Evolutionary conservation across 2,329 filamentous ascomycete species (phyloP).

Genomic region (Coleophoma crateriformis): DNA sequence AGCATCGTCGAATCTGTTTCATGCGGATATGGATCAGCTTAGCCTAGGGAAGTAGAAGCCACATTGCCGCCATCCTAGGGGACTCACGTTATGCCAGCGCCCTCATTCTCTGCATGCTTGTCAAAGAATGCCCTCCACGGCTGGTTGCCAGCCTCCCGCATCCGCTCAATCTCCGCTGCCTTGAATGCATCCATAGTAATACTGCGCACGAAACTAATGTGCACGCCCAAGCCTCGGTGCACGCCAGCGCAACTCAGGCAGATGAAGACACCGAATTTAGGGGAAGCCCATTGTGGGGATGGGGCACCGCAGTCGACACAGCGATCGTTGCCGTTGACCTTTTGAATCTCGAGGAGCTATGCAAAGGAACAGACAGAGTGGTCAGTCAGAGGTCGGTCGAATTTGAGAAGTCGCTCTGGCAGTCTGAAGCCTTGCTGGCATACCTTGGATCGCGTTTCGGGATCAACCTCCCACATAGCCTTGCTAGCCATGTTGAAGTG

Average conservation of each 20-base stretch:
- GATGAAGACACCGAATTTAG: conserved; percentile 98
- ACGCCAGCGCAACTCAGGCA: conserved; percentile 93
- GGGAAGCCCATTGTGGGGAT: conserved; percentile 95
- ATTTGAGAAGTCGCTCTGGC: too few species aligned
- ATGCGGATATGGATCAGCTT: conserved; percentile 3
- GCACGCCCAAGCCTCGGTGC: conserved; percentile 89
- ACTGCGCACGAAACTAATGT: conserved; percentile 96
- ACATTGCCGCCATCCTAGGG: background rate
- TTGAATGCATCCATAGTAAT: conserved; percentile 99
- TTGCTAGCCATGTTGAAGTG: conserved; percentile 53
- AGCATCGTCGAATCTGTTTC: conserved; percentile 61
- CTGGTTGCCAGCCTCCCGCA: conserved; percentile 88
- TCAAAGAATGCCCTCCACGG: conserved; percentile 87
- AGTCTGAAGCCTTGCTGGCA: conserved; percentile 7
- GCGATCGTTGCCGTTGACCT: conserved; percentile 78
- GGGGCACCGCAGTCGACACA: conserved; percentile 96
- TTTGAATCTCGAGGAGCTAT: conserved; percentile 85
- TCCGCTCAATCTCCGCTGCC: conserved; percentile 82
- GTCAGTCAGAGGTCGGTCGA: background rate
- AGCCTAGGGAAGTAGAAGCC: background rate
- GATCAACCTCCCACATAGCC: conserved; percentile 97
- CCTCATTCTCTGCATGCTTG: conserved; percentile 58
- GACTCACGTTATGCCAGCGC: conserved; percentile 47
- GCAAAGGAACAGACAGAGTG: conserved; percentile 9
- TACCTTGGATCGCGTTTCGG: conserved; percentile 94